phyloP scores from a whole-genome alignment of 495 filamentous ascomycete genomes.

The Aspergillus carlsbadensis region DNA sequence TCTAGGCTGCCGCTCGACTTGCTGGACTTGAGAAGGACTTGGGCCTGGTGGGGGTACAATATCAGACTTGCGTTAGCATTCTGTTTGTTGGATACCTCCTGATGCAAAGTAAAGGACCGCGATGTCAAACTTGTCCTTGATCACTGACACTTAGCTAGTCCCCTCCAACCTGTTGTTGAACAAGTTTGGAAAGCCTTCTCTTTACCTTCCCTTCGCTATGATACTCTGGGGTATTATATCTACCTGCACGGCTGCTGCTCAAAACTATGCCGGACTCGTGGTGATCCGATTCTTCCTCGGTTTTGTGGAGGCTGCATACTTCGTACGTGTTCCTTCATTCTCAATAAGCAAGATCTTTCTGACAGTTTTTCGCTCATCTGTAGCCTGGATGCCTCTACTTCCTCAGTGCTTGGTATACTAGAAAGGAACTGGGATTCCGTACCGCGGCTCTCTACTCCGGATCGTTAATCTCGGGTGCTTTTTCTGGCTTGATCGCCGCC shows the following conservation, averaged over 20 bases:
- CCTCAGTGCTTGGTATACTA: slow-evolving; percentile 50
- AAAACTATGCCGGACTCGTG: slow-evolving; percentile 57
- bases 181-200: slow-evolving; percentile 46
- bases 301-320: slow-evolving; percentile 52
- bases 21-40: slow-evolving; percentile 54
- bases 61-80: slow-evolving; percentile 62
- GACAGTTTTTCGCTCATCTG: background rate
- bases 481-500: slow-evolving; percentile 62
- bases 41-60: slow-evolving; percentile 46
- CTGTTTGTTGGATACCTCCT: slow-evolving; percentile 39
- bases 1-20: slow-evolving; percentile 41
- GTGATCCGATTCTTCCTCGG: slow-evolving; percentile 67
- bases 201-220: slow-evolving; percentile 66
- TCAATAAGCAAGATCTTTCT: background rate
- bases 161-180: slow-evolving; percentile 44
- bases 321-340: slow-evolving; percentile 6
- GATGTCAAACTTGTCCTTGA: too few relatives aligned
- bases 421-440: slow-evolving; percentile 50
- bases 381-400: slow-evolving; percentile 50
- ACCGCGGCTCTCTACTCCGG: slow-evolving; percentile 52
- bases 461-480: slow-evolving; percentile 56
- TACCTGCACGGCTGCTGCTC: slow-evolving; percentile 53
- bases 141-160: background rate
- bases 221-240: slow-evolving; percentile 67
- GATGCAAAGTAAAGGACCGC: slow-evolving; percentile 20